Evolutionary conservation across 371 early-diverging fungal species (phyloP).

Genomic region (Rhizopus microsporus): DNA sequence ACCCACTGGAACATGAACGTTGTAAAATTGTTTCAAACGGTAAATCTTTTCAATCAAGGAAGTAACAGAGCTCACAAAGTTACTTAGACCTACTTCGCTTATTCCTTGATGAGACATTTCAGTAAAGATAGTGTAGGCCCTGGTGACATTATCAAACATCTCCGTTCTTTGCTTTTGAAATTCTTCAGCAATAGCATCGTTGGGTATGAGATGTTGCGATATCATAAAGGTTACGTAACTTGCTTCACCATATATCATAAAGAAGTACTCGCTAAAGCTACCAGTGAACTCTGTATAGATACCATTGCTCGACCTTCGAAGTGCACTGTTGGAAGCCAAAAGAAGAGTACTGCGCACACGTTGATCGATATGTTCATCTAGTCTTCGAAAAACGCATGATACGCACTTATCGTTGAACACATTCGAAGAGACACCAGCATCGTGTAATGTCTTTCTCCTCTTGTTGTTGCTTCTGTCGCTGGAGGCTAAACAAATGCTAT

Average conservation of each 20-base stretch:
- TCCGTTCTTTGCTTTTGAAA: background rate
- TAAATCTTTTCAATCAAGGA: background rate
- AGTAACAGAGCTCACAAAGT: conserved; percentile 7
- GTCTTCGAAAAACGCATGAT: background rate
- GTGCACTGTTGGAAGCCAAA: background rate
- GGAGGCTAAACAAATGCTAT: background rate
- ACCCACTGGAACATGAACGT: background rate
- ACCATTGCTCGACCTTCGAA: background rate
- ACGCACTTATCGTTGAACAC: background rate
- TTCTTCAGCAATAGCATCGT: background rate
- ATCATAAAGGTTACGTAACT: background rate
- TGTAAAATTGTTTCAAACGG: too few species aligned
- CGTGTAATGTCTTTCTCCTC: background rate
- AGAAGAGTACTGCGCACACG: background rate
- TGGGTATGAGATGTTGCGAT: background rate
- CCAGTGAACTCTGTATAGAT: conserved; percentile 10
- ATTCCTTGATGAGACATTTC: background rate
- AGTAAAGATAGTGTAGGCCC: background rate
- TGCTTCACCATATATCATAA: conserved; percentile 15
- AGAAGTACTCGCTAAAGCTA: conserved; percentile 16
- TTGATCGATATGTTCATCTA: background rate
- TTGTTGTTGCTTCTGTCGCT: background rate
- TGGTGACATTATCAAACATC: background rate
- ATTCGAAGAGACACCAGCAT: background rate
- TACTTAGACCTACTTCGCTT: background rate